Evolutionary conservation across 371 early-diverging fungal genomes (phyloP), one percentile per base, ranked within the genome.

Genomic region (Mortierella sp.): DNA sequence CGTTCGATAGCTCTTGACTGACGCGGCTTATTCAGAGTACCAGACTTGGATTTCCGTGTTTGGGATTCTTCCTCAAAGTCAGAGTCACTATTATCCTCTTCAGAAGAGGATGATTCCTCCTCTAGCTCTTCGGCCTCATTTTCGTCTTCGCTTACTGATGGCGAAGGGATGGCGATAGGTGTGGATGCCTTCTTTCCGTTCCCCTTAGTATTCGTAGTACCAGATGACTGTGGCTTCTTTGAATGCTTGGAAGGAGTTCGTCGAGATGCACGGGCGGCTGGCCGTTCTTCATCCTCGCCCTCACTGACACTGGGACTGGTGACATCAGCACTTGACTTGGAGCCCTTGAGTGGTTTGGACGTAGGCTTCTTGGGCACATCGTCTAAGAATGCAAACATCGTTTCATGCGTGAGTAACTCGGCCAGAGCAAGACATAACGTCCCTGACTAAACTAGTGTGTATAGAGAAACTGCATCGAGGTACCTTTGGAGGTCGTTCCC

Each of bases 11-110:
- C 44, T 17, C 60, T 67, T 7, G 51, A n/a, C 6, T 40, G 43
- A 37, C 70, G 48, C 2, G 54, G 10, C 16, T 54, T 63, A 29
- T 56, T 59, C 17, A 47, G 17, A 21, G 34, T 17, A 9, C 37
- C 28, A 13, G 53, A 5, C 45, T 57, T 60, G 31, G 66, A 3
- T 25, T 48, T 66, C 17, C 27, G 55, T 28, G 45, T 58, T 17
- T 14, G 47, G 2, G 54, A 28, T 22, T 67, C 47, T 6, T 66
- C 67, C 27, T 73, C 73, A 54, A 73, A 73, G 19, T 73, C 73
- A 17, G 73, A 73, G 7, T 48, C 73, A 8, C 40, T 49, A 16
- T 45, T 52, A 0, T 56, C 67, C 14, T 55, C 67, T 17, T 59
- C 66, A 12, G 29, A 22, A 5, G 49, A 48, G 9, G 46, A 59